Evolutionary conservation across 2,329 filamentous ascomycete species (phyloP).

Genomic region (Aspergillus pseudoglaucus): DNA sequence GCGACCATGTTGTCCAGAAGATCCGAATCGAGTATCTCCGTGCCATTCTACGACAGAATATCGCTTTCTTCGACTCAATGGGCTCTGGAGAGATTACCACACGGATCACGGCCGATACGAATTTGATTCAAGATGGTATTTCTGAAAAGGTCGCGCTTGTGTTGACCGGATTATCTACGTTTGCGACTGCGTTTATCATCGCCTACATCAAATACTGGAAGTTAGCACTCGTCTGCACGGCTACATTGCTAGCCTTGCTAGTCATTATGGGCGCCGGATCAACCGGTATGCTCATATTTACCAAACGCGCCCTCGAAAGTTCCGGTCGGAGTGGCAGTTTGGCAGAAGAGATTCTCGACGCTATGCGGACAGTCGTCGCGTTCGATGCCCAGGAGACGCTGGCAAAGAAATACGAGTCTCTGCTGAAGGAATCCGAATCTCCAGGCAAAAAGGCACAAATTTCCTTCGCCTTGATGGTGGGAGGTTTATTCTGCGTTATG

Average conservation of each 20-base stretch:
- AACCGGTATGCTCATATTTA: constrained; percentile 53
- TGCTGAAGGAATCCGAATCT: constrained; percentile 65
- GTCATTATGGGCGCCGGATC: constrained; percentile 66
- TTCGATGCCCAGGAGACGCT: constrained; percentile 91
- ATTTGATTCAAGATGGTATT: constrained; percentile 83
- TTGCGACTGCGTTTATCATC: constrained; percentile 79
- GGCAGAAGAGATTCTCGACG: constrained; percentile 90
- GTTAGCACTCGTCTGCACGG: constrained; percentile 74
- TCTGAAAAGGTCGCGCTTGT: constrained; percentile 80
- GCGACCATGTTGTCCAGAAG: constrained; percentile 68
- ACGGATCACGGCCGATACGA: constrained; percentile 84
- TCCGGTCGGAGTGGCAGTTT: constrained; percentile 82
- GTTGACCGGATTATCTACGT: constrained; percentile 66
- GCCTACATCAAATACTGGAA: constrained; percentile 89
- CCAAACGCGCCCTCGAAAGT: constrained; percentile 67
- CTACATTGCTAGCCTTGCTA: constrained; percentile 68
- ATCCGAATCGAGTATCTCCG: constrained; percentile 73
- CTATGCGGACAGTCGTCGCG: constrained; percentile 83
- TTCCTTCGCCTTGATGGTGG: constrained; percentile 70
- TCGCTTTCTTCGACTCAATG: constrained; percentile 84
- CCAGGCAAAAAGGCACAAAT: constrained; percentile 72
- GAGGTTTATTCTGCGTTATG: constrained; percentile 72
- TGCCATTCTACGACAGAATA: constrained; percentile 76
- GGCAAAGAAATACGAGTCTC: constrained; percentile 72
- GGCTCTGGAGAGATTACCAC: constrained; percentile 87